These are phyloP conservation scores for Eucalyptus pauciflora DNA, from an alignment of 345 rosid species.

Conservation along the genomic window DNA sequence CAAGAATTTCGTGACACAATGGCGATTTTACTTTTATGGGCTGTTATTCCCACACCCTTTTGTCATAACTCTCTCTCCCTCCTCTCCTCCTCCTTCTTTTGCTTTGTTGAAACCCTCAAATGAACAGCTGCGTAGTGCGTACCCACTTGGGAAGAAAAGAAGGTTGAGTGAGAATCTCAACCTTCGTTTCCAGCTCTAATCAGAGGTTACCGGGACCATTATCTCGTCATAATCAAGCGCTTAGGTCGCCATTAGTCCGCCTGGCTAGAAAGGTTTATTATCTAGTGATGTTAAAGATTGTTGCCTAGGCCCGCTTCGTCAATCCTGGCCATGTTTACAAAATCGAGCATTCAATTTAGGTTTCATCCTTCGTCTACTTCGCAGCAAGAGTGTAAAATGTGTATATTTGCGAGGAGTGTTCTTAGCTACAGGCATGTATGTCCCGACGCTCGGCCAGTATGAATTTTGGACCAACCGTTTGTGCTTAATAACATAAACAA, in stretches of 20 bases:
- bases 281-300: neutral
- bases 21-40: neutral
- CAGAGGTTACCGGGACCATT: neutral
- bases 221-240: neutral
- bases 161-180: neutral
- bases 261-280: neutral
- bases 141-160: neutral
- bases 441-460: neutral
- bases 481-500: neutral
- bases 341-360: neutral
- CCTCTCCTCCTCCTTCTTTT: neutral
- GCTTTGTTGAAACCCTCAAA: neutral
- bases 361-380: neutral
- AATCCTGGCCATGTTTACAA: neutral
- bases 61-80: neutral
- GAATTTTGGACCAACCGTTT: neutral
- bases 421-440: neutral
- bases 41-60: neutral
- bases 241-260: neutral
- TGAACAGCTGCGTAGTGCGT: neutral
- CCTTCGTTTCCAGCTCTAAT: neutral
- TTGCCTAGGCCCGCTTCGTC: neutral
- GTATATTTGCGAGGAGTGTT: neutral
- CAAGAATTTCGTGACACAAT: conserved; percentile 40
- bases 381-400: neutral